Percentiles rank a stretch among this genome's conserved stretches.
phyloP scores from a whole-genome alignment of 148 eudicot genomes.

The Cornus kousa region DNA sequence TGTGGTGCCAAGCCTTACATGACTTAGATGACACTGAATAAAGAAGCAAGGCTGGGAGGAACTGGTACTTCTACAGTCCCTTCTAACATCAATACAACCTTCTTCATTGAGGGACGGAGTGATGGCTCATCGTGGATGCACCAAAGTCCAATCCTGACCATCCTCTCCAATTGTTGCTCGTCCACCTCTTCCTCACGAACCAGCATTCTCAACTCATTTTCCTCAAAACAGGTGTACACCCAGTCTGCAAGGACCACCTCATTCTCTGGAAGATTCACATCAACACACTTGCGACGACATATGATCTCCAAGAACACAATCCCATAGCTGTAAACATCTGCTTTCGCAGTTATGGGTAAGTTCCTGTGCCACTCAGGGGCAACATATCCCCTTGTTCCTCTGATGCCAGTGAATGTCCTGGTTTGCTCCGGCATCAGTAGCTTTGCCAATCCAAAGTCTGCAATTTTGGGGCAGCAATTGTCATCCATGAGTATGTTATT shows the following conservation, averaged over 20 bases:
- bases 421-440: background rate
- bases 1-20: too few relatives aligned
- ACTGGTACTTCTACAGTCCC: too few relatives aligned
- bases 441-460: conserved; percentile 20
- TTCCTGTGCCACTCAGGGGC: conserved; percentile 6
- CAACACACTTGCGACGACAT: background rate
- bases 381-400: conserved; percentile 24
- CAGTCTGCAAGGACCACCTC: background rate
- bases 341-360: background rate
- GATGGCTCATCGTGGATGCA: too few relatives aligned
- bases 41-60: background rate
- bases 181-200: too few relatives aligned
- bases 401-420: conserved; percentile 9
- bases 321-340: too few relatives aligned
- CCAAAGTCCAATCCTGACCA: too few relatives aligned
- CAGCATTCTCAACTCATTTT: background rate
- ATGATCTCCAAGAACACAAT: background rate
- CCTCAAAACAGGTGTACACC: background rate
- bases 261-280: background rate
- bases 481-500: background rate
- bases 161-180: too few relatives aligned
- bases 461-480: background rate
- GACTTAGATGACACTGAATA: background rate
- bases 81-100: background rate
- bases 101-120: too few relatives aligned